Evolutionary conservation across 768 basidiomycete genomes (phyloP).

Genomic region (Naganishia kalamii): DNA sequence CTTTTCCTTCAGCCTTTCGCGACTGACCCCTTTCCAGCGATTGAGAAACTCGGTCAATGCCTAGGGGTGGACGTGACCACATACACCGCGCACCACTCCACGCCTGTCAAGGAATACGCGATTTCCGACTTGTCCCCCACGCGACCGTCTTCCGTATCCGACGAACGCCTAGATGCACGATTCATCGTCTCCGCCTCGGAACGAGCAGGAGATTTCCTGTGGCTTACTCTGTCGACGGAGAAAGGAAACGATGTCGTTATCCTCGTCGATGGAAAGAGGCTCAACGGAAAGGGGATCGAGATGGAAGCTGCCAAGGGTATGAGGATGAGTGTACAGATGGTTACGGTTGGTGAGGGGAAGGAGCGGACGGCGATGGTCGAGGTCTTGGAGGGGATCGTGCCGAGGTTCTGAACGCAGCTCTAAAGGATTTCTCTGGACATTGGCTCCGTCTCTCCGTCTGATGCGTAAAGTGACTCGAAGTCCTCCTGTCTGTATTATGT

Average conservation of each 20-base stretch:
- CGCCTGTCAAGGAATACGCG: neutral
- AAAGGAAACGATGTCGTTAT: neutral
- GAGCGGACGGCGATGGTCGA: neutral
- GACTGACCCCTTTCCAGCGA: neutral
- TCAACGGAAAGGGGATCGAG: neutral
- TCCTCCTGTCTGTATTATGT: too few relatives aligned
- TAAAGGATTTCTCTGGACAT: too few relatives aligned
- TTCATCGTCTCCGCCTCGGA: neutral
- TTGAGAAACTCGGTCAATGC: neutral
- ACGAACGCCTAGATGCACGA: neutral
- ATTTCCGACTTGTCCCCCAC: neutral
- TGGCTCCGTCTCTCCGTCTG: too few relatives aligned
- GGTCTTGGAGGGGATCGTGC: neutral
- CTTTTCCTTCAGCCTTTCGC: too few relatives aligned
- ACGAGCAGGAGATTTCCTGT: neutral
- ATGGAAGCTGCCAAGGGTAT: neutral
- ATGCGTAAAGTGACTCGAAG: too few relatives aligned
- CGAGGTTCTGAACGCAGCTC: neutral
- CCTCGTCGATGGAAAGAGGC: constrained; percentile 1
- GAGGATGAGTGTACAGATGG: neutral
- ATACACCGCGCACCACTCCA: neutral
- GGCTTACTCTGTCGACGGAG: neutral
- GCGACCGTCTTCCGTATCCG: neutral
- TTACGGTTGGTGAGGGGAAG: neutral
- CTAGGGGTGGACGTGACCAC: neutral